Evolutionary conservation across 768 basidiomycete genomes (phyloP), one percentile per base, ranked within the genome.

Genomic region (Rhodotorula diobovata): DNA sequence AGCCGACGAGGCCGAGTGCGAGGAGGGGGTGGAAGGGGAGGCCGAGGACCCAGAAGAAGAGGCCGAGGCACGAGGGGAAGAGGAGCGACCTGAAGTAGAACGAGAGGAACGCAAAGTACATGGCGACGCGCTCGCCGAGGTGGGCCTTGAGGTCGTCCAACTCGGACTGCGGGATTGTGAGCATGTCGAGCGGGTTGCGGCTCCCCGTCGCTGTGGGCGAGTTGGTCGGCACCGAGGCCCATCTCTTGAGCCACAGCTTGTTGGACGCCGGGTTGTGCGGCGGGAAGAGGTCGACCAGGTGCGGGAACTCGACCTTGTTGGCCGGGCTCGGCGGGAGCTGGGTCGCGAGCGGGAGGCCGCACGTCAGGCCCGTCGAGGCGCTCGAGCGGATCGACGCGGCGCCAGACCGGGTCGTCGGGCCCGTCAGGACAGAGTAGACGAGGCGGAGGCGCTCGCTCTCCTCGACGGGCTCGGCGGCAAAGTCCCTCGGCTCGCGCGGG

Each of bases 371-470:
- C 3, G 62, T 65, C 41, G 67, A 65, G 34, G 86, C 83, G 23
- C 85, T 86, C 3, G 90, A 88, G 15, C 87, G 86, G 59, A 97
- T 86, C 2, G 93, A n/a, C 82, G 77, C 0, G 84, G 82, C 0
- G 85, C 86, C 50, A 2, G 21, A 28, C 20, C 39, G 43, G n/a
- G n/a, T n/a, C n/a, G n/a, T n/a, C n/a, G n/a, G n/a, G n/a, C n/a
- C n/a, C n/a, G 90, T 87, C 70, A 93, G 82, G 78, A 88, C 89
- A 14, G 84, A 78, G 76, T 93, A 83, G 0, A 92, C 84, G 41
- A 92, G 85, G n/a, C 91, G 87, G 32, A 93, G 82, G n/a, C 89
- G 86, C 77, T 93, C 89, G 1, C 90, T 87, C 11, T 89, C 85
- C 0, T 86, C 86, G 39, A 90, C 80, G 1, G 76, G 74, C 0